A percentile compares a stretch with the other conserved stretches of the same genome.
Conservation (phyloP, 2,329 filamentous ascomycete genomes). For the Phymatotrichopsis omnivora region DNA sequence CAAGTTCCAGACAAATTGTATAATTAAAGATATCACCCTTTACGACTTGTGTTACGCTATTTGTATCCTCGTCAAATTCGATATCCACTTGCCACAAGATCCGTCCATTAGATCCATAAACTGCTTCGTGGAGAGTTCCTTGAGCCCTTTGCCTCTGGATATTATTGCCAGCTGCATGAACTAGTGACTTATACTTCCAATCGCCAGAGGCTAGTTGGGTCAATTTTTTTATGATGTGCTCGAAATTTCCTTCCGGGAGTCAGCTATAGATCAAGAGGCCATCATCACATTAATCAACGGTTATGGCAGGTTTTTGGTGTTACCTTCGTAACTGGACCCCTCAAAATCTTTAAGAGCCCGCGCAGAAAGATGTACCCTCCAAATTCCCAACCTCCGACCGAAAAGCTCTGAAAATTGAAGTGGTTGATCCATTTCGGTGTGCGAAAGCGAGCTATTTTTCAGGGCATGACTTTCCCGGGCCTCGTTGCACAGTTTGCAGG, state of each 20-base stretch:
- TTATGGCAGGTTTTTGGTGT: no score
- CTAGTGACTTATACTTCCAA: conserved; percentile 14
- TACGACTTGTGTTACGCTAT: conserved; percentile 16
- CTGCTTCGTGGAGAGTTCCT: conserved; percentile 4
- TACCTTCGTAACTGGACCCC: no score
- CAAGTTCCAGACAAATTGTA: not conserved
- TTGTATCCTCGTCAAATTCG: conserved; percentile 18
- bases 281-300: no score
- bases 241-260: conserved; percentile 19
- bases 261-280: no score
- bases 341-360: conserved; percentile 11
- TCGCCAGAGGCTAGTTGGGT: conserved; percentile 20
- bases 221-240: conserved; percentile 14
- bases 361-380: conserved; percentile 14
- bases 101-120: conserved; percentile 20
- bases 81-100: conserved; percentile 26
- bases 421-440: no score
- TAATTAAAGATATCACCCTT: conserved; percentile 8
- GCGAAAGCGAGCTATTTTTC: no score
- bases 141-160: not conserved
- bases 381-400: conserved; percentile 6
- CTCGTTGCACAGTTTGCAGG: conserved; percentile 3
- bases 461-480: no score
- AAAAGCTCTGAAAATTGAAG: conserved; percentile 8
- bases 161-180: not conserved